Evolutionary conservation across 257 asterid species (phyloP).

Genomic region (Rubia yunnanensis): DNA sequence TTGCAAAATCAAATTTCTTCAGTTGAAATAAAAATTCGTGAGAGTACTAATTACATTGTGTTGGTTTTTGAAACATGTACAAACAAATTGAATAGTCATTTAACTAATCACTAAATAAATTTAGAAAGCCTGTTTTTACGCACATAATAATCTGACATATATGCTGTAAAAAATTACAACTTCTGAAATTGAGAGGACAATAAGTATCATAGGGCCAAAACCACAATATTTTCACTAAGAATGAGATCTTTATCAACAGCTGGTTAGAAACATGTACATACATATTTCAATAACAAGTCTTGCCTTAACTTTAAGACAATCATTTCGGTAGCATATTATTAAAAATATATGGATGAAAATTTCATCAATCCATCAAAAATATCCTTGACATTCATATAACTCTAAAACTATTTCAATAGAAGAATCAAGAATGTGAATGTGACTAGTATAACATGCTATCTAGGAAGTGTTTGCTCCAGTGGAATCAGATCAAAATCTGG

Average conservation of each 20-base stretch:
- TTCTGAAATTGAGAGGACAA: neutral
- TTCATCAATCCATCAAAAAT: neutral
- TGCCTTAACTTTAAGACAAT: neutral
- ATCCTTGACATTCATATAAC: neutral
- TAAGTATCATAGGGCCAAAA: neutral
- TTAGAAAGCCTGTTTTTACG: too few relatives aligned
- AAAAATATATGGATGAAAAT: neutral
- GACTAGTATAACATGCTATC: neutral
- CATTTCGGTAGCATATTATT: neutral
- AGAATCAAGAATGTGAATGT: slow-evolving; percentile 1
- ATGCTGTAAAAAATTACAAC: too few relatives aligned
- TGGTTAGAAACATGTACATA: neutral
- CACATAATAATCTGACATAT: neutral
- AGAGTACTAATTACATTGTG: neutral
- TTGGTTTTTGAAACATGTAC: neutral
- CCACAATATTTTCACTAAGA: neutral
- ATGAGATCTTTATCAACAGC: neutral
- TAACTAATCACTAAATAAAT: neutral
- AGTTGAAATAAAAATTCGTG: neutral
- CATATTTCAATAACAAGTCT: neutral
- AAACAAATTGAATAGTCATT: neutral
- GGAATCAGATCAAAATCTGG: slow-evolving; percentile 2
- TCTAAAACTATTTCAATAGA: neutral
- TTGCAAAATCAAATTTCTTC: neutral
- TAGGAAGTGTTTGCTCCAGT: neutral